phyloP scores from a whole-genome alignment of 768 basidiomycete genomes.

The Kwoniella shandongensis region DNA sequence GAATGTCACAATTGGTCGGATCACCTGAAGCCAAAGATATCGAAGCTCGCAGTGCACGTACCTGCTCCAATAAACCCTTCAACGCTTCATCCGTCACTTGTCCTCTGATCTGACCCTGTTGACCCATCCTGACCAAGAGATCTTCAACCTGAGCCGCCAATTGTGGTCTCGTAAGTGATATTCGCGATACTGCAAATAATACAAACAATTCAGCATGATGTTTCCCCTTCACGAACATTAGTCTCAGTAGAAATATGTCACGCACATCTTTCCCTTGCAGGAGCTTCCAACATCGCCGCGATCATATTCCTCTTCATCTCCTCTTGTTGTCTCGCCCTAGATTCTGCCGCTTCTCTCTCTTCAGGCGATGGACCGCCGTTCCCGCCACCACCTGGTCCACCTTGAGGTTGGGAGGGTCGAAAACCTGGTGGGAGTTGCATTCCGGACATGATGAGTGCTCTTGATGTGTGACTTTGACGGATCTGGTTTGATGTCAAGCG shows the following conservation, averaged over 20 bases:
- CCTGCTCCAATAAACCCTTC: conserved; percentile 50
- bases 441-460: conserved; percentile 25
- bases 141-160: conserved; percentile 48
- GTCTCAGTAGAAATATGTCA: conserved; percentile 1
- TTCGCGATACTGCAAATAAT: conserved; percentile 51
- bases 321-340: conserved; percentile 36
- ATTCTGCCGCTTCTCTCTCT: conserved; percentile 37
- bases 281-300: conserved; percentile 48
- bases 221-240: no score
- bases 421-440: conserved; percentile 49
- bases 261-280: conserved; percentile 51
- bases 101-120: conserved; percentile 48
- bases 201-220: no score
- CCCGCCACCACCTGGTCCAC: conserved; percentile 8
- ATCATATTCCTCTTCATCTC: conserved; percentile 53
- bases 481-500: no score
- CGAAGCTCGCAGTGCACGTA: conserved; percentile 11
- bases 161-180: conserved; percentile 48
- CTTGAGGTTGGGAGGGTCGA: conserved; percentile 25
- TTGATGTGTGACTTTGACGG: no score
- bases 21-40: neutral
- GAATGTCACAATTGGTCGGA: neutral
- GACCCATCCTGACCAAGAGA: conserved; percentile 47
- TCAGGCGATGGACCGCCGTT: conserved; percentile 26
- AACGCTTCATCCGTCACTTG: conserved; percentile 51